These are phyloP conservation scores for Lentinula guzmanii DNA, from an alignment of 768 basidiomycete species.

Conservation along the genomic window DNA sequence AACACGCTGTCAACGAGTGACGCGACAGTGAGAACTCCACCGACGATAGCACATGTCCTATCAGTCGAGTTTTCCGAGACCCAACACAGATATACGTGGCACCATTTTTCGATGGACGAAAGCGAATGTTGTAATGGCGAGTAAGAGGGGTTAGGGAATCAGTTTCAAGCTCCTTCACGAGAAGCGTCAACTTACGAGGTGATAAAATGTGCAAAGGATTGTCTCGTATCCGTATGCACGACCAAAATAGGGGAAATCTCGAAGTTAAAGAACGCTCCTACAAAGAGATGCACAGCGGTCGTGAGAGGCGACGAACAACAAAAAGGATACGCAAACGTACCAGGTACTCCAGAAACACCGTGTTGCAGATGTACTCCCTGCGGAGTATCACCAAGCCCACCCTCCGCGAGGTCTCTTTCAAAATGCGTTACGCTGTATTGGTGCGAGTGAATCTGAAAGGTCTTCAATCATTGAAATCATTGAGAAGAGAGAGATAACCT, in stretches of 20 bases:
- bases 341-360: conserved; percentile 66
- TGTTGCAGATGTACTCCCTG: conserved; percentile 72
- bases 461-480: background rate
- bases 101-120: too few species aligned
- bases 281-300: background rate
- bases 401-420: conserved; percentile 81
- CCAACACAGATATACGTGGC: background rate
- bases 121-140: background rate
- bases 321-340: conserved; percentile 15
- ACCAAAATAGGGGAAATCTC: conserved; percentile 97
- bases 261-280: conserved; percentile 85
- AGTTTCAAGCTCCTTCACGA: background rate
- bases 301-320: background rate
- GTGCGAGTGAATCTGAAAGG: conserved; percentile 70
- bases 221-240: conserved; percentile 83
- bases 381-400: conserved; percentile 47
- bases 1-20: conserved; percentile 82
- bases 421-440: conserved; percentile 97
- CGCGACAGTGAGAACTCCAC: conserved; percentile 94
- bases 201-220: conserved; percentile 96
- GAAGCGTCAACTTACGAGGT: conserved; percentile 67
- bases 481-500: conserved; percentile 17
- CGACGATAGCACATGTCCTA: conserved; percentile 96
- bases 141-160: background rate
- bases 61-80: background rate